Evolutionary conservation across 2,329 filamentous ascomycete species (phyloP), one percentile per base, ranked within the genome.

Genomic region (Rhynchosporium secalis): DNA sequence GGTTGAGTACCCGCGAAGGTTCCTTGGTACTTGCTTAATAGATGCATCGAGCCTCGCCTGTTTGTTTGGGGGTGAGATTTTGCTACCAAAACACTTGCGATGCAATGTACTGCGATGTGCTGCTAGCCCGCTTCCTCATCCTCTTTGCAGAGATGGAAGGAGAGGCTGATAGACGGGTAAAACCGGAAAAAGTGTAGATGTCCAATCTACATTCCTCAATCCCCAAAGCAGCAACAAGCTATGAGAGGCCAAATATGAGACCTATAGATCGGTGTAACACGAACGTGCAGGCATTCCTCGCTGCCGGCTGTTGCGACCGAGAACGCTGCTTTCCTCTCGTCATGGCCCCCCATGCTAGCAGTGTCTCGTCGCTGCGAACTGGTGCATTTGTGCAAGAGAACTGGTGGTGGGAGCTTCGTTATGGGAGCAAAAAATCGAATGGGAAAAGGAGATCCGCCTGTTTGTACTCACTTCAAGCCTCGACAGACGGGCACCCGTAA

Each of bases 401-500:
- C 28, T 12, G 49, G 45, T 29, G 62, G 41, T 8, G n/a, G 20
- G n/a, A 26, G 43, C 43, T 46, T 28, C 8, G 43, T 40, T 58
- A 29, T 56, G 47, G 47, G 58, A 57, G 57, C 31, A 28, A n/a
- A 33, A 26, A 12, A 10, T 54, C 9, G 41, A 41, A 8, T 54
- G 51, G 33, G 40, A 20, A 41, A 36, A 2, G 20, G 31, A 54
- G 26, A 29, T 15, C 43, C 29, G 49, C 52, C 58, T 68, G 66
- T 70, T 71, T 68, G 69, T 66, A 65, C 56, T 67, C 59, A 66
- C 38, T 36, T 52, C 48, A 45, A 66, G 64, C 69, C 68, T 71
- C 67, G 69, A 69, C 57, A 58, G 47, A 59, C 61, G 63, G 62
- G 65, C 65, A 61, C 48, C 31, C 31, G 60, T 52, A 48, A 49